Evolutionary conservation across 1,284 basidiomycete genomes (phyloP), one percentile per base, ranked within the genome.

Genomic region (Puccinia triticina): DNA sequence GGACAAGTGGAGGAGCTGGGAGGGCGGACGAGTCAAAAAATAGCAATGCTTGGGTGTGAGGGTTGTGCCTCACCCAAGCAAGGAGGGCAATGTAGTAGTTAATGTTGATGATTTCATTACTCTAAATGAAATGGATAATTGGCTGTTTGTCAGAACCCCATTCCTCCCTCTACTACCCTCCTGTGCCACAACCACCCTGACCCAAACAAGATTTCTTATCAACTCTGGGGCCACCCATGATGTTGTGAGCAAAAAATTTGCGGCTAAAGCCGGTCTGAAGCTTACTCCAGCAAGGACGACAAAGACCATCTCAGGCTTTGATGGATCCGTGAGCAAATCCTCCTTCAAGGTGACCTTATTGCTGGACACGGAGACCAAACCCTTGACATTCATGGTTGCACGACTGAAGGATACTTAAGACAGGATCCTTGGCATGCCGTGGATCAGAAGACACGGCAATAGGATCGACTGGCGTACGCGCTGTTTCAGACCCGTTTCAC

Each of bases 311-410:
- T 55, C 67, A 0, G 67, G 67, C 23, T 71, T 71, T 71, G 67
- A 71, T 23, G 37, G 67, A 1, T 23, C 67, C 21, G 8, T 16
- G 5, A 71, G 67, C 67, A 2, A 29, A 1, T 71, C 67, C 2
- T 71, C 67, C 23, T 48, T 46, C 29, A 29, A 71, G 8, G 43
- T 71, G 12, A 5, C 37, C 23, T 2, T 71, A 1, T n/a, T 8
- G 4, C 23, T 71, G 1, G 18, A 48, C 8, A 40, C 23, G 2
- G 34, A 46, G 3, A 10, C 11, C 1, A 7, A 2, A 11, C 71
- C 71, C 32, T 43, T 43, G n/a, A 23, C 71, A 46, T 73, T 73
- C 43, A 48, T 73, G 4, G 26, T 73, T 8, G 50, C 71, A n/a
- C n/a, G n/a, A n/a, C n/a, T n/a, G n/a, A n/a, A n/a, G n/a, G n/a